Percentiles rank a stretch among this genome's conserved stretches.
These are phyloP conservation scores for Penicillium crystallinum DNA, from an alignment of 495 filamentous ascomycete species.

Conservation along the genomic window DNA sequence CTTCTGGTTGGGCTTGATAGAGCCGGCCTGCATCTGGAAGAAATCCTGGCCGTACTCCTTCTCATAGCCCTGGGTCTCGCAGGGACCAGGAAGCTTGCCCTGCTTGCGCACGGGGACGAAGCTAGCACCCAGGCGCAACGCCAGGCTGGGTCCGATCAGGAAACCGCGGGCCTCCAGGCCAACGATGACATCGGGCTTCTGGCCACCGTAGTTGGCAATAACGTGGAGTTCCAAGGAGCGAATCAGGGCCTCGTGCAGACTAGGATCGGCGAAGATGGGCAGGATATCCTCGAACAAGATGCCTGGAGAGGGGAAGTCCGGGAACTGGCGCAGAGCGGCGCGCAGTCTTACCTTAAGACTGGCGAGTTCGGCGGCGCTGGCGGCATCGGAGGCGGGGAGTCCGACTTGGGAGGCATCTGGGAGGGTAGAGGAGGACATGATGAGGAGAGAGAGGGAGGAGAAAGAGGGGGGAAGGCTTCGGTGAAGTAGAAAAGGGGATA, in stretches of 20 bases:
- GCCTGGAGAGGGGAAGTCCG: constrained; percentile 90
- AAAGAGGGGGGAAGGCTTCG: constrained; percentile 17
- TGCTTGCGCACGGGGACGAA: constrained; percentile 95
- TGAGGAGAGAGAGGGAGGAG: constrained; percentile 33
- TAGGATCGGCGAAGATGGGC: constrained; percentile 82
- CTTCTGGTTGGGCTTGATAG: constrained; percentile 79
- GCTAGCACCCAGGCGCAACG: constrained; percentile 74
- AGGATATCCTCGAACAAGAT: constrained; percentile 99
- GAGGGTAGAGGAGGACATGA: constrained; percentile 53
- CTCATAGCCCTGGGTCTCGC: constrained; percentile 72
- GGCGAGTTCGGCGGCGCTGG: constrained; percentile 84
- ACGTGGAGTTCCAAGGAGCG: constrained; percentile 85
- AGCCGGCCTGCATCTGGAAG: constrained; percentile 90
- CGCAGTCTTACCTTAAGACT: constrained; percentile 79
- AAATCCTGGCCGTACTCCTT: constrained; percentile 98
- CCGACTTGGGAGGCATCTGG: constrained; percentile 47
- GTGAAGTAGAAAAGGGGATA: constrained; percentile 23
- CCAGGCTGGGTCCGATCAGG: constrained; percentile 88
- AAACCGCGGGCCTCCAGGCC: constrained; percentile 94
- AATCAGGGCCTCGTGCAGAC: constrained; percentile 69
- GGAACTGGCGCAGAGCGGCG: constrained; percentile 64
- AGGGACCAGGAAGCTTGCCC: constrained; percentile 92
- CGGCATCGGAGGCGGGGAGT: constrained; percentile 50
- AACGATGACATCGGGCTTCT: constrained; percentile 82
- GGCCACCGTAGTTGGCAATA: constrained; percentile 41